Evolutionary conservation across 2,329 filamentous ascomycete genomes (phyloP).

Genomic region (Mollisia scopiformis): DNA sequence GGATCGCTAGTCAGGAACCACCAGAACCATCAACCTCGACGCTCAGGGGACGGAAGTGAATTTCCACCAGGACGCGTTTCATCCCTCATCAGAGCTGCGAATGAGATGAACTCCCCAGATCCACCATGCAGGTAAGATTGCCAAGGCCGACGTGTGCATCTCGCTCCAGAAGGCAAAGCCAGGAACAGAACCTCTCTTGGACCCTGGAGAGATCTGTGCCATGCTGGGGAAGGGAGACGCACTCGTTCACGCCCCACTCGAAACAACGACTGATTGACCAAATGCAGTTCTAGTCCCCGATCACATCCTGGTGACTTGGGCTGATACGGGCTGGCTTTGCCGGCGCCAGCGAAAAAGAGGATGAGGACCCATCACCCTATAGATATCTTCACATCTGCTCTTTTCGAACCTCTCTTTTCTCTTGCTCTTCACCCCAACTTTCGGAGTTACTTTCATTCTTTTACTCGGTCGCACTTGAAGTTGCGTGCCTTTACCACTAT

Average conservation of each 20-base stretch:
- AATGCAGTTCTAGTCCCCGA: not conserved
- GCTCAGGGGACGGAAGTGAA: not conserved
- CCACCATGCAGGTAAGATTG: not conserved
- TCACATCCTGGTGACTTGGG: not conserved
- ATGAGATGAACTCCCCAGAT: not conserved
- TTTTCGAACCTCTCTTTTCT: slow-evolving; percentile 2
- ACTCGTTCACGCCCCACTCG: not conserved
- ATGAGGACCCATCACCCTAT: not conserved
- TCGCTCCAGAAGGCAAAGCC: not conserved
- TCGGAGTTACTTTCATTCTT: slow-evolving; percentile 7
- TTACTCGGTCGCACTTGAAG: slow-evolving; percentile 21
- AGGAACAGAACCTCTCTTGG: not conserved
- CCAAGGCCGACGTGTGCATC: not conserved
- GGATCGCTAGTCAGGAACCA: slow-evolving; percentile 1
- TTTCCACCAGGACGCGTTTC: not conserved
- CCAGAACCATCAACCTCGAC: not conserved
- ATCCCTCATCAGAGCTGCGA: not conserved
- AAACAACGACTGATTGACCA: not conserved
- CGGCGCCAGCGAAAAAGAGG: no score
- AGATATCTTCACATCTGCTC: slow-evolving; percentile 1
- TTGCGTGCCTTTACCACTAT: slow-evolving; percentile 16
- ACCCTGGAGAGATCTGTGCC: not conserved
- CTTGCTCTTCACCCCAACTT: slow-evolving; percentile 6
- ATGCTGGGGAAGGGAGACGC: not conserved
- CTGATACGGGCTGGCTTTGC: not conserved